These are phyloP conservation scores for Trichaptum fuscoviolaceum DNA, from an alignment of 768 basidiomycete genomes.

Conservation along the genomic window DNA sequence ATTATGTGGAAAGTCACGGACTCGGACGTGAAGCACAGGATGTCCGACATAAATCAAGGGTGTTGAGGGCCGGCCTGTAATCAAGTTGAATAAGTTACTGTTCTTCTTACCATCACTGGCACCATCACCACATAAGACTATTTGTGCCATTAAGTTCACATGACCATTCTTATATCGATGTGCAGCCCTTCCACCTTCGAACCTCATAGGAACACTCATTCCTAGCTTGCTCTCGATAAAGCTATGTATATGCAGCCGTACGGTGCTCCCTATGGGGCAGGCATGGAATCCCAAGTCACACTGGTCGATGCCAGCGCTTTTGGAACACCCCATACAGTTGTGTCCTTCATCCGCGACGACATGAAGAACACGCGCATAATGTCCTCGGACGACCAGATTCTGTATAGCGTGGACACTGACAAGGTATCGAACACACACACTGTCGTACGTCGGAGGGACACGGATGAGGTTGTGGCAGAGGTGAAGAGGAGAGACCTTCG, in stretches of 20 bases:
- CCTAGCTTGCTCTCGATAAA: background rate
- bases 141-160: too few species aligned
- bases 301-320: background rate
- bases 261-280: background rate
- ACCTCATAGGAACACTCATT: background rate
- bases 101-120: too few species aligned
- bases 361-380: slow-evolving; percentile 1
- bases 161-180: too few species aligned
- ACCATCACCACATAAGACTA: too few species aligned
- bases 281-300: background rate
- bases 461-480: background rate
- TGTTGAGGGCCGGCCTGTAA: too few species aligned
- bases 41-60: too few species aligned
- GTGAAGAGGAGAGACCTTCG: slow-evolving; percentile 4
- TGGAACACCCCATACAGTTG: slow-evolving; percentile 1
- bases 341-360: slow-evolving; percentile 1
- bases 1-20: too few species aligned
- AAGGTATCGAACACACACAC: background rate
- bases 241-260: background rate
- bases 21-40: too few species aligned
- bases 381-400: background rate
- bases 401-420: slow-evolving; percentile 4
- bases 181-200: too few species aligned
- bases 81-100: too few species aligned
- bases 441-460: background rate